Evolutionary conservation across 148 eudicot genomes (phyloP), one percentile per base, ranked within the genome.

Genomic region (Pouteria glomerata): DNA sequence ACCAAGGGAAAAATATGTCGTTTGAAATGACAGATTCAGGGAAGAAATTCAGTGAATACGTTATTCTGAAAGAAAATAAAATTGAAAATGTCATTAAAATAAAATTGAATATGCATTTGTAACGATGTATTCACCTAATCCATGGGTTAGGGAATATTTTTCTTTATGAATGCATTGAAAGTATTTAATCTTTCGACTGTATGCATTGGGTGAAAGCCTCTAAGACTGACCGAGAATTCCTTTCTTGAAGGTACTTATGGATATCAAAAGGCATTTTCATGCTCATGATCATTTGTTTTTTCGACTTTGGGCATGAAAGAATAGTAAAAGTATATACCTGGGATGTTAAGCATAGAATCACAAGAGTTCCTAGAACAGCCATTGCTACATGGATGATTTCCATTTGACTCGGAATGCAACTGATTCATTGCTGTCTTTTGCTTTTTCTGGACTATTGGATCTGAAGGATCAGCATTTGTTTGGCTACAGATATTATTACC

Each of bases 381-480:
- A 19, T 57, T 21, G 62, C 30, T 63, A 21, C 8, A 34, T 16
- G 71, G 27, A 18, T 45, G 21, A 68, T 13, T 68, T 45, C 24
- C n/a, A 62, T 6, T 34, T 33, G 39, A 47, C 30, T 59, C 62
- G 27, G 69, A 47, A 70, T 71, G 76, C 74, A 73, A 69, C 41
- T 53, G 65, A 74, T 37, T 61, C 1, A 18, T 30, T 0, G 18
- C 19, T n/a, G 57, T 73, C 82, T 81, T 85, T 45, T 26, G 83
- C 80, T 74, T 90, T 74, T 86, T 81, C 3, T 35, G 21, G 24
- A 73, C 47, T 55, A 29, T 45, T 16, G 41, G 31, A 41, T 73
- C 65, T 16, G 79, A 35, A 52, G 73, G 33, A 65, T 15, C 60
- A 30, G n/a, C 64, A 68, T 59, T 35, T 61, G 31, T 44, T 51